phyloP scores from a whole-genome alignment of 352 stramenopile genomes.

The Phytophthora lateralis region DNA sequence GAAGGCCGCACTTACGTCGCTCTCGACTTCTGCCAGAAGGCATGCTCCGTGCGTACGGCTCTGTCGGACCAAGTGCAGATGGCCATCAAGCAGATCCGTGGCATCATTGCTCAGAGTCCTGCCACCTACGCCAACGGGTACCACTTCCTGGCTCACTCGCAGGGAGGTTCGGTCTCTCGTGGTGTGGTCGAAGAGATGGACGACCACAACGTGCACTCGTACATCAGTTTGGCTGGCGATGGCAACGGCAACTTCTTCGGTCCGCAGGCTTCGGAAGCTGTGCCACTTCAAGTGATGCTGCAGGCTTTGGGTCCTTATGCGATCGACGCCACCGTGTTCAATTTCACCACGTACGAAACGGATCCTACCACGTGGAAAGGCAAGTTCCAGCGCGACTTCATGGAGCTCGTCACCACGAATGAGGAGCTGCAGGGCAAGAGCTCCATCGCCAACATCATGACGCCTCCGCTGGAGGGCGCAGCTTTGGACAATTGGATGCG shows the following conservation, averaged over 20 bases:
- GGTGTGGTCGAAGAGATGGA: slow-evolving; percentile 68
- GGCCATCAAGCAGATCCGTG: slow-evolving; percentile 50
- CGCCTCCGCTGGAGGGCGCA: slow-evolving; percentile 27
- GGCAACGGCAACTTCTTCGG: slow-evolving; percentile 63
- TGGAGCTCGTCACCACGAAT: slow-evolving; percentile 28
- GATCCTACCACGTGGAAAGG: slow-evolving; percentile 34
- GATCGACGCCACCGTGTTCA: slow-evolving; percentile 34
- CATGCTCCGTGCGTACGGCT: slow-evolving; percentile 38
- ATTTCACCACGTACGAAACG: slow-evolving; percentile 40
- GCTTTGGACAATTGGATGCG: slow-evolving; percentile 38
- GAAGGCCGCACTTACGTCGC: slow-evolving; percentile 41
- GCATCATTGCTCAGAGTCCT: slow-evolving; percentile 33
- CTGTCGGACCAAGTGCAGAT: slow-evolving; percentile 47
- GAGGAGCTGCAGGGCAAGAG: slow-evolving; percentile 32
- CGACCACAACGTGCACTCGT: slow-evolving; percentile 56
- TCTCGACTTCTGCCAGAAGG: slow-evolving; percentile 49
- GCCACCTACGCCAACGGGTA: slow-evolving; percentile 48
- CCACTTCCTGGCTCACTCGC: slow-evolving; percentile 58
- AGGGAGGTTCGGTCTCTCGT: slow-evolving; percentile 47
- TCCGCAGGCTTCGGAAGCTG: slow-evolving; percentile 40
- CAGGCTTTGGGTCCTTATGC: slow-evolving; percentile 40
- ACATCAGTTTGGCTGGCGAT: slow-evolving; percentile 53
- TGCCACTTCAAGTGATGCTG: slow-evolving; percentile 45
- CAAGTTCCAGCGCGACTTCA: slow-evolving; percentile 49
- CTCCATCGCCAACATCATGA: slow-evolving; percentile 42